Evolutionary conservation across 495 filamentous ascomycete species (phyloP), one percentile per base, ranked within the genome.

Genomic region (Rhypophila decipiens): DNA sequence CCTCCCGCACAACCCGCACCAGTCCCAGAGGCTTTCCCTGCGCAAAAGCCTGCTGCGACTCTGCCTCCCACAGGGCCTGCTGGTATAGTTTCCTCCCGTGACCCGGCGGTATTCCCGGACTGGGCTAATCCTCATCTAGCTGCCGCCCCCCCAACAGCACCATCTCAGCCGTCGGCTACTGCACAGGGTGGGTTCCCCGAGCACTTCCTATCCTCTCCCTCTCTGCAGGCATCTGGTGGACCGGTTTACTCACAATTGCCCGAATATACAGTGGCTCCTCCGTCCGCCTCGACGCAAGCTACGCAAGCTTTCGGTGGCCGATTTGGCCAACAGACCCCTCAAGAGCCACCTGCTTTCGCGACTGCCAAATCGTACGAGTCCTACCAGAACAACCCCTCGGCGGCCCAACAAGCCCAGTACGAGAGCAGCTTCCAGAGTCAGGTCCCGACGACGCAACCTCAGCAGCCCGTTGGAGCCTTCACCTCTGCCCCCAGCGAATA

Each of bases 361-460:
- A 67, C 75, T 9, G 87, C 88, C 59, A 97, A 97, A 67, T 75
- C 83, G 17, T 96, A 88, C 66, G 91, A 98, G 57, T 76, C 85
- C 2, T 98, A 95, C 66, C 63, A 68, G 54, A 44, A 69, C 51
- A 39, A 76, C 65, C 57, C 66, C 47, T 47, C 75, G 52, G 60
- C 68, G 24, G 46, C 67, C 5, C 64, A n/a, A n/a, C n/a, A 72
- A 46, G 72, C 58, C 49, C 68, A 77, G 44, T 65, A 59, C 36
- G 62, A 65, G 42, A 46, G 41, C 22, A 67, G 66, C 55, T 78
- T 74, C 61, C 65, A 71, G 24, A 72, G 76, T 27, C 78, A 84
- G 57, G 73, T 76, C 35, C 87, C 89, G 57, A 65, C 73, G 13
- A 75, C 80, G 34, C 72, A 69, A 44, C 61, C 70, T 19, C 72